Conservation (phyloP, 441 rosid genomes). For the Geranium incanum region DNA sequence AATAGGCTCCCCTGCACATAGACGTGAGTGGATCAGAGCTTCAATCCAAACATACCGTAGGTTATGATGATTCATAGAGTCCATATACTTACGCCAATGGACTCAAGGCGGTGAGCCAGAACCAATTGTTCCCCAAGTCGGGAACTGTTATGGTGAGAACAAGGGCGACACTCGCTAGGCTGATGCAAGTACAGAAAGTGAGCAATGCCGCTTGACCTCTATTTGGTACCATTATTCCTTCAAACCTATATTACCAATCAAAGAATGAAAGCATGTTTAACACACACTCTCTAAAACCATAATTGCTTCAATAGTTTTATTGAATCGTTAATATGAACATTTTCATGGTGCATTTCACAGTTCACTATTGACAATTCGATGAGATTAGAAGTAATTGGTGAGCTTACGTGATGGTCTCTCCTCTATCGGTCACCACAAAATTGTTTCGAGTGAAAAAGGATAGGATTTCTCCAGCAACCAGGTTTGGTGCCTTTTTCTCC, state of each 20-base stretch:
- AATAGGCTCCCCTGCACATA: conserved; percentile 66
- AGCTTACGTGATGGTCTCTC: conserved; percentile 86
- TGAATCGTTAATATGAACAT: background rate
- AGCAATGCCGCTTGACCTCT: conserved; percentile 85
- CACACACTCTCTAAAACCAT: background rate
- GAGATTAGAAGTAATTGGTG: background rate
- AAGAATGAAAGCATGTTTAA: background rate
- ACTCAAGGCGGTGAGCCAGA: conserved; percentile 59
- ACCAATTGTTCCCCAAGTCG: conserved; percentile 84
- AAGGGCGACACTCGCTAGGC: conserved; percentile 78
- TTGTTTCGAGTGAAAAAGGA: conserved; percentile 84
- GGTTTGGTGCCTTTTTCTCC: conserved; percentile 51
- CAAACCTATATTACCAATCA: conserved; percentile 37
- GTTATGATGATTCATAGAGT: background rate
- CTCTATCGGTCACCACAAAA: conserved; percentile 64
- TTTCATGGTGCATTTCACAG: background rate
- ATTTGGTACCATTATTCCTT: conserved; percentile 81
- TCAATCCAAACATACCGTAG: conserved; percentile 6
- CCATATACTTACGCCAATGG: conserved; percentile 66
- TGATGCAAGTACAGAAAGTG: conserved; percentile 87
- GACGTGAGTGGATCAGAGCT: background rate
- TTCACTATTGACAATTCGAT: background rate
- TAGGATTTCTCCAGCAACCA: conserved; percentile 73
- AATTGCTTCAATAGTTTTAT: background rate
- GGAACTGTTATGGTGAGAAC: conserved; percentile 74